These are phyloP conservation scores for Pleoardoris graminearum DNA, from an alignment of 2,329 filamentous ascomycete species.

Conservation along the genomic window DNA sequence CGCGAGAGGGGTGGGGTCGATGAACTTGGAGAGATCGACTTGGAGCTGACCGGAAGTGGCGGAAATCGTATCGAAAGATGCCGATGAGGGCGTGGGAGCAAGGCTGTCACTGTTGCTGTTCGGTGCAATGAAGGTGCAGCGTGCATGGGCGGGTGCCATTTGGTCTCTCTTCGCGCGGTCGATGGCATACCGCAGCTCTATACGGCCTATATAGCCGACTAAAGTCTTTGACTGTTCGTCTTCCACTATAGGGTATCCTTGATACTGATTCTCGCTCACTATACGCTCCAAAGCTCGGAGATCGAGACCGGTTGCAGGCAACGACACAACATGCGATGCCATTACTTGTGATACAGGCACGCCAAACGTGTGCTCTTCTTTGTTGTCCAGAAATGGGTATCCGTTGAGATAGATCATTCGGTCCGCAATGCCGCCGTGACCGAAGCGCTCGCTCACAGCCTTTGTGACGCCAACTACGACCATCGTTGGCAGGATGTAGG, in stretches of 20 bases:
- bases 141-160: conserved; percentile 66
- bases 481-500: conserved; percentile 97
- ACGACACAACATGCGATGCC: conserved; percentile 73
- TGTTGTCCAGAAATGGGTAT: conserved; percentile 94
- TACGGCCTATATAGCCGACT: conserved; percentile 89
- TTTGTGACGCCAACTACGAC: conserved; percentile 98
- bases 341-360: conserved; percentile 91
- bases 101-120: conserved; percentile 13
- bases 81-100: conserved; percentile 40
- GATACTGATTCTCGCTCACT: conserved; percentile 77
- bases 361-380: conserved; percentile 95
- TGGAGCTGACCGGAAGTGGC: conserved; percentile 59
- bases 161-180: conserved; percentile 74
- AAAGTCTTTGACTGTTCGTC: conserved; percentile 70
- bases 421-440: conserved; percentile 96
- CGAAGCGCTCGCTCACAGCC: conserved; percentile 84
- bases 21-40: conserved; percentile 83
- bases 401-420: conserved; percentile 99
- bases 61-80: conserved; percentile 64
- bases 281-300: conserved; percentile 77
- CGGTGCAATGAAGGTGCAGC: conserved; percentile 70
- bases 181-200: conserved; percentile 88
- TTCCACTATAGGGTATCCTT: conserved; percentile 91
- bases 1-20: conserved; percentile 85
- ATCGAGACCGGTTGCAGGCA: conserved; percentile 74